phyloP scores from a whole-genome alignment of 2,329 filamentous ascomycete genomes.

The Sphaerostilbella broomeana region DNA sequence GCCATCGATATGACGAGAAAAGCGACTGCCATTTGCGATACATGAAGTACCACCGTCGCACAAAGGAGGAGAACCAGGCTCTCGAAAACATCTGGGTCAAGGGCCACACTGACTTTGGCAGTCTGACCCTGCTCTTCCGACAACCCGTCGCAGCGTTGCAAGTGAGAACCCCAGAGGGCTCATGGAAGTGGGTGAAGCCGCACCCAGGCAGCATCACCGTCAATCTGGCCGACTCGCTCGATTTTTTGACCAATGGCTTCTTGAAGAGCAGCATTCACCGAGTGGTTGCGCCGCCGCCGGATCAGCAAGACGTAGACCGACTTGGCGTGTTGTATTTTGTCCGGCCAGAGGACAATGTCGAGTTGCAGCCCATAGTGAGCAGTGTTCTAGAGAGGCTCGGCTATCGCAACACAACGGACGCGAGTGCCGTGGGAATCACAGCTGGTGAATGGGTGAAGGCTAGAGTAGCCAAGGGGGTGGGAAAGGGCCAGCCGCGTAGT shows the following conservation, averaged over 20 bases:
- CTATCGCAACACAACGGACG: slow-evolving; percentile 14
- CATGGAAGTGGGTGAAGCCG: slow-evolving; percentile 46
- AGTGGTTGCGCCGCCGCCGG: slow-evolving; percentile 36
- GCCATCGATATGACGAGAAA: slow-evolving; percentile 47
- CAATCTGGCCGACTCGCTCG: slow-evolving; percentile 44
- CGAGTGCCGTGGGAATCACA: slow-evolving; percentile 3
- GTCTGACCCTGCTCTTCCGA: slow-evolving; percentile 49
- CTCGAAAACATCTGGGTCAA: slow-evolving; percentile 31
- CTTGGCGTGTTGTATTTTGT: slow-evolving; percentile 41
- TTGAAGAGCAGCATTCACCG: slow-evolving; percentile 39
- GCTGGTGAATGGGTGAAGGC: slow-evolving; percentile 12
- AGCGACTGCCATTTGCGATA: slow-evolving; percentile 53
- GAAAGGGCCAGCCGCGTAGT: neutral
- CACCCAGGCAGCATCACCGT: slow-evolving; percentile 45
- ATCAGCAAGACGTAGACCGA: slow-evolving; percentile 39
- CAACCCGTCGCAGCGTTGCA: slow-evolving; percentile 52
- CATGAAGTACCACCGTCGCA: slow-evolving; percentile 50
- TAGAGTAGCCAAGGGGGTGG: slow-evolving; percentile 9
- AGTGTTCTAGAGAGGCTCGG: slow-evolving; percentile 27
- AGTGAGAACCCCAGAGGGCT: slow-evolving; percentile 35
- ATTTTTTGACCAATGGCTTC: slow-evolving; percentile 41
- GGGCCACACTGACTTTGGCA: slow-evolving; percentile 50
- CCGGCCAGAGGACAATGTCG: slow-evolving; percentile 28
- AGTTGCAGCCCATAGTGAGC: slow-evolving; percentile 26
- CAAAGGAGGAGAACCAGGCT: slow-evolving; percentile 35